phyloP scores from a whole-genome alignment of 805 yeast genomes.

The Komagataella mondaviorum region DNA sequence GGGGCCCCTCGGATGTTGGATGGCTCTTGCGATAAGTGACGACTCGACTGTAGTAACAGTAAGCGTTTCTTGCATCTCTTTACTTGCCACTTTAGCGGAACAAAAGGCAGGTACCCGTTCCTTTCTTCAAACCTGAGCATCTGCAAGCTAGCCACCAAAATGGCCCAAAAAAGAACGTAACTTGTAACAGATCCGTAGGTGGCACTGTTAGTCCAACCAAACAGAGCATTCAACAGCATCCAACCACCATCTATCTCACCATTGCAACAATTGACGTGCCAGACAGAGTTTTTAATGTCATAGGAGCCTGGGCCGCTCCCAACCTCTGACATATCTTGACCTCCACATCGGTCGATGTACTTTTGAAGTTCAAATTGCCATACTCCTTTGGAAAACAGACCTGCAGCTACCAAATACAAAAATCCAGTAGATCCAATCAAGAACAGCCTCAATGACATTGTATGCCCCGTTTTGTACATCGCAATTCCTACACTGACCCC shows the following conservation, averaged over 20 bases:
- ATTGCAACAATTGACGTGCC: slow-evolving; percentile 39
- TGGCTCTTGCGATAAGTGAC: background rate
- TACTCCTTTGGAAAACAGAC: slow-evolving; percentile 28
- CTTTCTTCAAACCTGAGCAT: slow-evolving; percentile 33
- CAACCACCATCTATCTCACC: slow-evolving; percentile 33
- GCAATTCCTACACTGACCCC: slow-evolving; percentile 24
- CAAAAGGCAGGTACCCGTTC: slow-evolving; percentile 37
- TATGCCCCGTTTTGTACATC: slow-evolving; percentile 28
- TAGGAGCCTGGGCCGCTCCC: slow-evolving; percentile 37
- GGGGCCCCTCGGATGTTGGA: background rate
- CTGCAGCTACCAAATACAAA: slow-evolving; percentile 31
- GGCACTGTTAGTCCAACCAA: slow-evolving; percentile 35
- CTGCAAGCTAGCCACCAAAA: slow-evolving; percentile 16
- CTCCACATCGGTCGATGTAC: slow-evolving; percentile 26
- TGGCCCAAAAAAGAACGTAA: slow-evolving; percentile 25
- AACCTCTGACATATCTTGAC: slow-evolving; percentile 31
- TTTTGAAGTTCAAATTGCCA: slow-evolving; percentile 31
- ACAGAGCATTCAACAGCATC: slow-evolving; percentile 31
- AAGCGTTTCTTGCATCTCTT: slow-evolving; percentile 29
- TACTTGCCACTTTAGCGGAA: slow-evolving; percentile 45
- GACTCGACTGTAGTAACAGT: background rate
- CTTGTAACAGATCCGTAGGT: slow-evolving; percentile 29
- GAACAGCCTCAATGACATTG: slow-evolving; percentile 27
- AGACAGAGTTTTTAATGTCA: slow-evolving; percentile 27
- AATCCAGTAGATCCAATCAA: slow-evolving; percentile 27